These are phyloP conservation scores for Phanerochaete carnosa DNA, from an alignment of 768 basidiomycete genomes.

Conservation along the genomic window DNA sequence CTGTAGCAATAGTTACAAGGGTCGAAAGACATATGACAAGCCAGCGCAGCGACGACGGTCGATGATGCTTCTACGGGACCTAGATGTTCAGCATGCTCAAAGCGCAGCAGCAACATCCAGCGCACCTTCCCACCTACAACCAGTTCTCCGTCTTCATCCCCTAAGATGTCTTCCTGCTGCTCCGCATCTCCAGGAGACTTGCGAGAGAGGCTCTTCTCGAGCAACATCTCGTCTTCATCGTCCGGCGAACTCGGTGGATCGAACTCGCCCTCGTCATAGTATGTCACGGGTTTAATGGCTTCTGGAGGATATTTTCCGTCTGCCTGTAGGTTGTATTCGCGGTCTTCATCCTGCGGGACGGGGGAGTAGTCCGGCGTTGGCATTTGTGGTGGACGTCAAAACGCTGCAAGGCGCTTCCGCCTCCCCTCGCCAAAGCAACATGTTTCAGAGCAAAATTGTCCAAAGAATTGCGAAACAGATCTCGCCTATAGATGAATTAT, in stretches of 20 bases:
- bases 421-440: background rate
- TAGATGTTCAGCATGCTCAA: background rate
- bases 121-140: constrained; percentile 37
- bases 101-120: constrained; percentile 5
- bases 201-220: constrained; percentile 40
- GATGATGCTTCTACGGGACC: constrained; percentile 29
- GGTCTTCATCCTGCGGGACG: background rate
- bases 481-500: too few relatives aligned
- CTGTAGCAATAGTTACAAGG: constrained; percentile 56
- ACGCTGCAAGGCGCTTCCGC: background rate
- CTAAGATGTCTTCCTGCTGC: constrained; percentile 20
- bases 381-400: background rate
- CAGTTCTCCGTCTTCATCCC: constrained; percentile 28
- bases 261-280: constrained; percentile 77
- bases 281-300: constrained; percentile 28
- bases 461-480: too few relatives aligned
- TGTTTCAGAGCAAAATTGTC: background rate
- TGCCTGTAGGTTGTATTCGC: background rate
- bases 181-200: constrained; percentile 27
- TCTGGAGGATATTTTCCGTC: background rate
- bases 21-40: constrained; percentile 59
- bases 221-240: constrained; percentile 47
- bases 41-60: constrained; percentile 51
- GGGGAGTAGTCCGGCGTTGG: background rate
- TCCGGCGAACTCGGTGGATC: constrained; percentile 79